Evolutionary conservation across 176 grass and related monocot species (phyloP).

Genomic region (Aegilops umbellulata): DNA sequence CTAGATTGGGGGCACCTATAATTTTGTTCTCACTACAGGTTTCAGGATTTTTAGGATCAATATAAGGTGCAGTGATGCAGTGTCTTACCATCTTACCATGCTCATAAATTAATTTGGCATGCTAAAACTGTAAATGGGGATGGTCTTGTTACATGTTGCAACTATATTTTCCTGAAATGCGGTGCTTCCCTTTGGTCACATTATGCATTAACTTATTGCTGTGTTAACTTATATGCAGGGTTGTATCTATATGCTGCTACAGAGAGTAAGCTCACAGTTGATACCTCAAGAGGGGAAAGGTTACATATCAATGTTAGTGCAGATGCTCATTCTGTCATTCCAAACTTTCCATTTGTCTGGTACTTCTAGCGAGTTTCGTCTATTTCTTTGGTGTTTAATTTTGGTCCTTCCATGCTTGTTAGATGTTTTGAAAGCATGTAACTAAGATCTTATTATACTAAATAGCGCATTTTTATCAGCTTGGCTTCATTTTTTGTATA

Average conservation of each 20-base stretch:
- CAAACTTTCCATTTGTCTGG: slow-evolving; percentile 13
- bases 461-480: slow-evolving; percentile 16
- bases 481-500: slow-evolving; percentile 9
- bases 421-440: neutral
- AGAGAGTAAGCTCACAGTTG: slow-evolving; percentile 92
- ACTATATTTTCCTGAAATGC: neutral
- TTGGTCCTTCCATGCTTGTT: slow-evolving; percentile 4
- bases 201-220: slow-evolving; percentile 7
- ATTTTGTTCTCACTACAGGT: neutral
- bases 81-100: neutral
- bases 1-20: neutral
- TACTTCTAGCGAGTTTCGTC: neutral
- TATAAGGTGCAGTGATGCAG: neutral
- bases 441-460: slow-evolving; percentile 6
- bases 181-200: neutral
- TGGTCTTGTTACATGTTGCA: slow-evolving; percentile 15
- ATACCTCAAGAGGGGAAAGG: slow-evolving; percentile 97
- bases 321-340: slow-evolving; percentile 5
- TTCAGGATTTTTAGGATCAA: neutral
- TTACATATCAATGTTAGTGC: slow-evolving; percentile 88
- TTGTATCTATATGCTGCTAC: slow-evolving; percentile 89
- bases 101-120: neutral
- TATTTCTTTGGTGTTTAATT: neutral
- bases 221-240: slow-evolving; percentile 52
- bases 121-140: neutral